phyloP scores from a whole-genome alignment of 1,139 yeast species.

The Pneumocystis carinii region DNA sequence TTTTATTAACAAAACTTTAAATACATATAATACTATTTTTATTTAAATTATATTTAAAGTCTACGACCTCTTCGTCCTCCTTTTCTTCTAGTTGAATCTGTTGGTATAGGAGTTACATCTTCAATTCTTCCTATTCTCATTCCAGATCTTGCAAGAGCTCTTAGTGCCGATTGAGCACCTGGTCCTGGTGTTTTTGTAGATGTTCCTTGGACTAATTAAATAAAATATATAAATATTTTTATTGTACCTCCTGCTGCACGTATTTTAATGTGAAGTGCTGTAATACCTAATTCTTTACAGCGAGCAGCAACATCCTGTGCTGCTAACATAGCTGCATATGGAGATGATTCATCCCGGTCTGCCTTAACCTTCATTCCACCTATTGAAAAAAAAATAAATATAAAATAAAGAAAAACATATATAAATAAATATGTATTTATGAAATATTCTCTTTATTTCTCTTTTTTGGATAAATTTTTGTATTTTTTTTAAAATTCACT shows the following conservation, averaged over 20 bases:
- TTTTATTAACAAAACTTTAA: too few relatives aligned
- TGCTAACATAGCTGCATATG: constrained; percentile 99
- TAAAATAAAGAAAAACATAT: too few relatives aligned
- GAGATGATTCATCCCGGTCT: constrained; percentile 99
- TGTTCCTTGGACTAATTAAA: constrained; percentile 28
- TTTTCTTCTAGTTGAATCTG: constrained; percentile 99
- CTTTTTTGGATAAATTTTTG: background rate
- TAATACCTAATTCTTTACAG: constrained; percentile 99
- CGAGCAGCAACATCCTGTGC: constrained; percentile 99
- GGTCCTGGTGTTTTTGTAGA: constrained; percentile 99
- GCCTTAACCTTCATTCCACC: constrained; percentile 99
- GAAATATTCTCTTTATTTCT: too few relatives aligned
- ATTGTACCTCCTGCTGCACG: constrained; percentile 95
- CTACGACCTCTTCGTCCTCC: constrained; percentile 99
- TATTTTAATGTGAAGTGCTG: constrained; percentile 98
- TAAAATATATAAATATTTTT: too few relatives aligned
- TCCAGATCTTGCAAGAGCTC: constrained; percentile 99
- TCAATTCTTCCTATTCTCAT: constrained; percentile 99
- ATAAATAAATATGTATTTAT: too few relatives aligned
- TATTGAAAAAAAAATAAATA: background rate
- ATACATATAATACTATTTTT: too few relatives aligned
- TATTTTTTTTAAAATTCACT: too few relatives aligned
- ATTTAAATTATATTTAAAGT: constrained; percentile 39
- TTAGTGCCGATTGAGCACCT: constrained; percentile 99
- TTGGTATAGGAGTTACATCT: constrained; percentile 99